Base-by-base conservation (phyloP, 2,329 filamentous ascomycete genomes). In the Penicillium sp. region DNA sequence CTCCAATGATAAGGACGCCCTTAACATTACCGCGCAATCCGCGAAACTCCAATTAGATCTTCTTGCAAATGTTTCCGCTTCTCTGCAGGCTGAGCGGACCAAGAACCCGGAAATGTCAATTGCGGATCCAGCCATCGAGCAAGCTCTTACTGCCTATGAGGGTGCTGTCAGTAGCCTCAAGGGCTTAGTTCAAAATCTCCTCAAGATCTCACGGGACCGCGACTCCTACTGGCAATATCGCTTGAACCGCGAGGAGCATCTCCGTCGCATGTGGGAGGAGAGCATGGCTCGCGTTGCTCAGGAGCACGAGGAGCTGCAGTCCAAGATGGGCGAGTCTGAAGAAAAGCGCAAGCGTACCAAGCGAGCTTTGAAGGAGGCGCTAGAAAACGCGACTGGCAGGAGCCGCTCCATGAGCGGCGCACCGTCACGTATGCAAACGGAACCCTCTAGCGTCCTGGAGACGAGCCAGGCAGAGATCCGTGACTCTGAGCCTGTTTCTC, bases 211-310 rank as follows among this genome's bases (percentile, higher is more conserved):
- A 9, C 88, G 90, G 67, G 95, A 99, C 71, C 89, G 96, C 51
- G 95, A 99, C 75, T 88, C 92, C 0, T 96, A 96, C 73, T 99
- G 95, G 95, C 93, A 98, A 74, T 96, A 96, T 72, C 88, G 93
- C 14, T 81, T 99, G 42, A 93, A 96, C 65, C 88, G 92, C 53
- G 95, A 99, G 77, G 88, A 88, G 44, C 91, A 96, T 71, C 89
- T 98, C 77, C 87, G 95, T 37, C 88, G 91, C 58, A 91, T 99
- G 86, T 99, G 95, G 95, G 95, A 99, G 76, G 95, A 99, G 69
- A 98, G 93, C 76, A 97, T 99, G 95, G 92, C 95, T 10, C 88
- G 93, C 67, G 90, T 99, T n/a, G 95, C 93, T 19, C 88, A 87
- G 55, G 95, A 99, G 73, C 95, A 99, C 67, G 95, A 98, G 75